phyloP scores from a whole-genome alignment of 2,329 filamentous ascomycete genomes.

The Dothistroma septosporum region DNA sequence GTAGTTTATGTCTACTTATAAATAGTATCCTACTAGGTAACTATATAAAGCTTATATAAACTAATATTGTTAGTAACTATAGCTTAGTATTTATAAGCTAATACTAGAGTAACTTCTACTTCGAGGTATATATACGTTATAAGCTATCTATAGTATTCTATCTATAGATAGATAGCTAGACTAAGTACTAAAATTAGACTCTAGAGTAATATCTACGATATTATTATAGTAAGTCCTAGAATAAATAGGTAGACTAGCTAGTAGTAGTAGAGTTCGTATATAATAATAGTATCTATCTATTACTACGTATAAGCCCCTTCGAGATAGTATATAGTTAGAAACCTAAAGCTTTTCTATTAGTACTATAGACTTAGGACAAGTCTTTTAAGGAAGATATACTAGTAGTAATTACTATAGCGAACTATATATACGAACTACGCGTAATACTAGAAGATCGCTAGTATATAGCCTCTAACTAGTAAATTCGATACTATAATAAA shows the following conservation, averaged over 20 bases:
- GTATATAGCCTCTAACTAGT: slow-evolving; percentile 4
- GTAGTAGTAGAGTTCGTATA: no score
- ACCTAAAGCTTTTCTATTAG: no score
- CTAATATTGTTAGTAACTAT: no score
- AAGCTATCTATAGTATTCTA: slow-evolving; percentile 15
- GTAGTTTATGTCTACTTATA: no score
- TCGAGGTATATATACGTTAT: slow-evolving; percentile 1
- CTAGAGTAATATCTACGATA: slow-evolving; percentile 15
- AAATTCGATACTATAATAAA: slow-evolving; percentile 6
- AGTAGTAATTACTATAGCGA: slow-evolving; percentile 1
- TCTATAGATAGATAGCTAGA: no score
- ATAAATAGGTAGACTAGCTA: slow-evolving; percentile 3
- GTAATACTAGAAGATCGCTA: slow-evolving; percentile 2
- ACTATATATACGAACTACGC: background rate
- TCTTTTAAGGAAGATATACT: slow-evolving; percentile 5
- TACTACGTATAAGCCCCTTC: no score
- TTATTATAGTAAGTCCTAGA: slow-evolving; percentile 6
- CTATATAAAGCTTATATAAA: no score
- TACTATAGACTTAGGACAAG: no score
- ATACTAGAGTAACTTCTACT: slow-evolving; percentile 11
- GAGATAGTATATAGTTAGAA: no score
- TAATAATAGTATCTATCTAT: no score
- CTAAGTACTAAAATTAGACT: slow-evolving; percentile 12
- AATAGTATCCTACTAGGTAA: no score
- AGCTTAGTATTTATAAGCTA: slow-evolving; percentile 12